Evolutionary conservation across 176 grass and related monocot species (phyloP).

Genomic region (Oryza officinalis): DNA sequence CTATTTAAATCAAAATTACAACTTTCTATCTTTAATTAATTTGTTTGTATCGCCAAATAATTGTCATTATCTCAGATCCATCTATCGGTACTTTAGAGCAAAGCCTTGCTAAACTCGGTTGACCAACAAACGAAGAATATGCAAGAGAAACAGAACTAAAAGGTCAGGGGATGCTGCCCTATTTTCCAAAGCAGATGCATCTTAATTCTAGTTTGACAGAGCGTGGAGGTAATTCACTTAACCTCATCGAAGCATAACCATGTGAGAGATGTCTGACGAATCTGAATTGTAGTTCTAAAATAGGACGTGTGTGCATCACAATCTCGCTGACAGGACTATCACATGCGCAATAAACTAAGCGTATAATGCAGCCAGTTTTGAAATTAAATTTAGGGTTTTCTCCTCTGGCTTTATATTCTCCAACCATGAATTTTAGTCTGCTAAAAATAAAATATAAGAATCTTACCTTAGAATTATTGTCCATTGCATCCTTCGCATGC

Average conservation of each 20-base stretch:
- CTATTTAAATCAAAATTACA: no score
- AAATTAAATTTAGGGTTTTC: no score
- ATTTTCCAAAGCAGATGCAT: background rate
- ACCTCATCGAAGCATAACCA: background rate
- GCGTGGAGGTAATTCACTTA: background rate
- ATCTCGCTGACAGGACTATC: background rate
- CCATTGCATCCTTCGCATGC: no score
- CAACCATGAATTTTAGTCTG: no score
- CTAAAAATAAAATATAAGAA: no score
- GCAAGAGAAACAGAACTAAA: background rate
- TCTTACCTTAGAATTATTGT: no score
- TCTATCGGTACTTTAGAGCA: no score
- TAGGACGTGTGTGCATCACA: background rate
- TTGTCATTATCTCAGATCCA: no score
- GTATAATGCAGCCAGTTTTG: background rate
- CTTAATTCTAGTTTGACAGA: background rate
- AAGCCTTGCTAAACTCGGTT: background rate
- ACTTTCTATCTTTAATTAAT: no score
- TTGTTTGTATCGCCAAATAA: no score
- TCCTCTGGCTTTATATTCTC: no score
- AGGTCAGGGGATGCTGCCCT: background rate
- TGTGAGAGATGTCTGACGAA: constrained; percentile 27
- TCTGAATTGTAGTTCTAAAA: background rate
- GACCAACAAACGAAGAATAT: no score
- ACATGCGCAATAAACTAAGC: constrained; percentile 11